A percentile compares a stretch with the other conserved stretches of the same genome.
phyloP scores from a whole-genome alignment of 768 basidiomycete genomes.

The Candolleomyces efflorescens region DNA sequence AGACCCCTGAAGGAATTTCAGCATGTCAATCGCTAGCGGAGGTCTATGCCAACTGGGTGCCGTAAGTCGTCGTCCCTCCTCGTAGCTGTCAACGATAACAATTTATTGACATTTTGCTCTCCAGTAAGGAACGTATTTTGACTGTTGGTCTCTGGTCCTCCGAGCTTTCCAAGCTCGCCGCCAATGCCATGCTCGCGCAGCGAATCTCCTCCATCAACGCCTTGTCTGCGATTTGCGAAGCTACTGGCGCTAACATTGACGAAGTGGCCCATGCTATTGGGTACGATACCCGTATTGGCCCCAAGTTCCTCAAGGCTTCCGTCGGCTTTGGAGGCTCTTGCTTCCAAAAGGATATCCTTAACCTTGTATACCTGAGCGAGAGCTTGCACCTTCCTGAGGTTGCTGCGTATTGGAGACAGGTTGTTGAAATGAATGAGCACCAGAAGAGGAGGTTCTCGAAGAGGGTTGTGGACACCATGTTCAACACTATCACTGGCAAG shows the following conservation, averaged over 20 bases:
- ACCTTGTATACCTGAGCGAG: slow-evolving; percentile 96
- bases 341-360: slow-evolving; percentile 99
- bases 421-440: slow-evolving; percentile 98
- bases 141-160: slow-evolving; percentile 98
- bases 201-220: slow-evolving; percentile 98
- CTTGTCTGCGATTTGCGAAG: slow-evolving; percentile 97
- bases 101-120: background rate
- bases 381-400: slow-evolving; percentile 94
- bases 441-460: slow-evolving; percentile 96
- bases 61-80: slow-evolving; percentile 54
- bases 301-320: slow-evolving; percentile 92
- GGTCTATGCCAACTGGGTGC: slow-evolving; percentile 97
- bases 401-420: slow-evolving; percentile 95
- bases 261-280: slow-evolving; percentile 96
- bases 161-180: slow-evolving; percentile 96
- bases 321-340: slow-evolving; percentile 98
- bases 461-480: slow-evolving; percentile 93
- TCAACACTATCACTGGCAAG: slow-evolving; percentile 98
- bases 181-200: slow-evolving; percentile 99
- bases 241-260: slow-evolving; percentile 97
- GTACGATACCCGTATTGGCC: slow-evolving; percentile 86
- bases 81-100: background rate
- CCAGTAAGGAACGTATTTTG: slow-evolving; percentile 71
- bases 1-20: slow-evolving; percentile 77
- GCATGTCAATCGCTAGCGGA: slow-evolving; percentile 73